Base-by-base conservation (phyloP, 371 early-diverging fungal genomes). In the Mucor irregularis region DNA sequence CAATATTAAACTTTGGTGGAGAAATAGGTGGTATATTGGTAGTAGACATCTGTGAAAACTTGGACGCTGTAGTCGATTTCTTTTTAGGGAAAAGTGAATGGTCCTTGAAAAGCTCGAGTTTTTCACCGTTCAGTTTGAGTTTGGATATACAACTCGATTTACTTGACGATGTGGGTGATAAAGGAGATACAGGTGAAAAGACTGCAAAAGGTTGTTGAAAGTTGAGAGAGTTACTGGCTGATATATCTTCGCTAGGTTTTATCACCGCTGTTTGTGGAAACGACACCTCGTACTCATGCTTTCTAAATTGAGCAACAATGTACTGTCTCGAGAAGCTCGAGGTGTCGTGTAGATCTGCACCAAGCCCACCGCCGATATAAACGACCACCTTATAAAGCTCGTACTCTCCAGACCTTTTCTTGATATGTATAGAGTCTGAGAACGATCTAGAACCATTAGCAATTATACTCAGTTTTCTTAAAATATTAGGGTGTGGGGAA, bases 301-400 rank as follows among this genome's bases (percentile, higher is more conserved):
- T 48, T 40, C 34, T 28, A 16, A 66, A 61, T 17, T 54, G 58
- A 22, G 70, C 65, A n/a, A 78, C 74, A 46, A 78, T 70, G 34
- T 74, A 74, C 5, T 72, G 62, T 37, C 60, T 67, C 3, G 63
- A 51, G 10, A 68, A 51, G 3, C 66, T 74, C 1, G 40, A 35
- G 2, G 62, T 56, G 17, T 61, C 44, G 52, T 58, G 66, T 1
- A 83, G 59, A 53, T 86, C 78, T 1, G 81, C 82, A 40, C 84
- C 84, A 6, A 84, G 61, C 7, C 86, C 86, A 29, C 82, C 86
- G 11, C 84, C 86, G 14, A 86, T 53, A 55, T 81, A 83, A 47
- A 81, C 71, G 10, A 73, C 58, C 6, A 83, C 66, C 22, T 60
- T 72, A 46, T 72, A 80, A 3, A 80, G 53, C 37, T 79, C 78